These are phyloP conservation scores for Tranzscheliella williamsii DNA, from an alignment of 1,284 basidiomycete genomes.

Conservation along the genomic window DNA sequence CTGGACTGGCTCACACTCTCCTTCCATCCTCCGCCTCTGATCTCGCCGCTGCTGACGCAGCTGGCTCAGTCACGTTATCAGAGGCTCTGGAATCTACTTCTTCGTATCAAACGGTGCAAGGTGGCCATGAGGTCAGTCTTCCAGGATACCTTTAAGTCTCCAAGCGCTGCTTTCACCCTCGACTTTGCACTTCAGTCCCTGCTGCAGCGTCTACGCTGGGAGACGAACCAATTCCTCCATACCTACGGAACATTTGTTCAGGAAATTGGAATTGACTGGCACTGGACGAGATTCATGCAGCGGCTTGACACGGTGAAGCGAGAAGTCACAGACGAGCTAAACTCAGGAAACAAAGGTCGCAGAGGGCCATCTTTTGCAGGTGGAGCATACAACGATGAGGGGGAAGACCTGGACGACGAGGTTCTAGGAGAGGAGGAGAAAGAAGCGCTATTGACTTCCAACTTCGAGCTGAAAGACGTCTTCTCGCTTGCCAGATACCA, in stretches of 20 bases:
- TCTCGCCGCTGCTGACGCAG: slow-evolving; percentile 42
- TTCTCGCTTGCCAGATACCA: slow-evolving; percentile 46
- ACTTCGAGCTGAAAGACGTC: slow-evolving; percentile 42
- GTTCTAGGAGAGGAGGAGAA: slow-evolving; percentile 18
- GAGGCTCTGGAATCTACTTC: slow-evolving; percentile 41
- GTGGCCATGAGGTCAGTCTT: slow-evolving; percentile 28
- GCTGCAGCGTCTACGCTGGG: slow-evolving; percentile 26
- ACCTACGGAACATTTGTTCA: slow-evolving; percentile 17
- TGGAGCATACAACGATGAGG: slow-evolving; percentile 1
- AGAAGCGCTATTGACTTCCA: slow-evolving; percentile 13
- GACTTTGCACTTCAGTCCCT: slow-evolving; percentile 12
- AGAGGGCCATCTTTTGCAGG: background rate
- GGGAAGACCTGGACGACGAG: slow-evolving; percentile 23
- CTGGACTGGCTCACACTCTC: slow-evolving; percentile 49
- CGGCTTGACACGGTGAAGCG: slow-evolving; percentile 13
- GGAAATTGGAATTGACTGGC: slow-evolving; percentile 26
- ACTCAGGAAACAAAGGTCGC: background rate
- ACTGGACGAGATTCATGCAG: slow-evolving; percentile 28
- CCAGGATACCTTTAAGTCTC: slow-evolving; percentile 15
- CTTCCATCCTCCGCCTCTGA: slow-evolving; percentile 46
- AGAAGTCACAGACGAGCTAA: slow-evolving; percentile 24
- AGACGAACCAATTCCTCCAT: slow-evolving; percentile 20
- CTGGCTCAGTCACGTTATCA: slow-evolving; percentile 38
- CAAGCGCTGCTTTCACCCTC: slow-evolving; percentile 17
- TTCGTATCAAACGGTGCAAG: slow-evolving; percentile 40